Percentiles rank a stretch among this genome's conserved stretches.
Evolutionary conservation across 2,329 filamentous ascomycete genomes (phyloP).

Genomic region (Epichloe elymi): DNA sequence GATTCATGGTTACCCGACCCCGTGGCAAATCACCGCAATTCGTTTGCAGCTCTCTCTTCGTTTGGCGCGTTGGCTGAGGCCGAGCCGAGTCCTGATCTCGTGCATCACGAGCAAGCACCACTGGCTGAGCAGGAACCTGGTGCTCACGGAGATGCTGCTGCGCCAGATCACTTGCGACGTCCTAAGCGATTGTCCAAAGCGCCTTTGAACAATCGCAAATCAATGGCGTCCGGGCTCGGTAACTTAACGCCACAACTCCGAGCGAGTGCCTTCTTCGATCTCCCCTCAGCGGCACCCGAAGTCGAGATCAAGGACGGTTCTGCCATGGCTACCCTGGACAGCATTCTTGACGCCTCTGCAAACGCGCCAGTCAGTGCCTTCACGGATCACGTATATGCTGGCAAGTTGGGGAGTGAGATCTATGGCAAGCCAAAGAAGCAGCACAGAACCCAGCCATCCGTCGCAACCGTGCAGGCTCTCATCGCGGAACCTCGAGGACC

Average conservation of each 20-base stretch:
- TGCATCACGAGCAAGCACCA: constrained; percentile 1
- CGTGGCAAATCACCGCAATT: constrained; percentile 24
- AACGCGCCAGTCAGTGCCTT: constrained; percentile 82
- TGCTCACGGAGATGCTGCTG: constrained; percentile 7
- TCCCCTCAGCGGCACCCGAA: constrained; percentile 37
- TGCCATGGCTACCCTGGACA: constrained; percentile 78
- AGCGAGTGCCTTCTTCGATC: constrained; percentile 84
- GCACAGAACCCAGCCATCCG: constrained; percentile 19
- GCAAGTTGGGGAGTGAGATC: constrained; percentile 59
- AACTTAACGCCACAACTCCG: constrained; percentile 68
- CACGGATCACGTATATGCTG: constrained; percentile 75
- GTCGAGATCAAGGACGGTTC: constrained; percentile 61
- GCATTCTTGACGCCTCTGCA: constrained; percentile 80
- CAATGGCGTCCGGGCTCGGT: constrained; percentile 16
- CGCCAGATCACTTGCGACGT: constrained; percentile 15
- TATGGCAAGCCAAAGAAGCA: constrained; percentile 51
- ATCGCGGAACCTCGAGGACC: constrained; percentile 14
- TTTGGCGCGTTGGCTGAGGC: constrained; percentile 10
- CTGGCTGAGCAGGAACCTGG: constrained; percentile 8
- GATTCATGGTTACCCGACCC: constrained; percentile 35
- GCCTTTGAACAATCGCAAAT: constrained; percentile 21
- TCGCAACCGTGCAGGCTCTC: constrained; percentile 12
- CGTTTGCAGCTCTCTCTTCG: constrained; percentile 20
- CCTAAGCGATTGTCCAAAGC: constrained; percentile 21
- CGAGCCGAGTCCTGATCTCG: constrained; percentile 9